Evolutionary conservation across 108 stramenopile genomes (phyloP).

Genomic region (Stephanodiscus triporus): DNA sequence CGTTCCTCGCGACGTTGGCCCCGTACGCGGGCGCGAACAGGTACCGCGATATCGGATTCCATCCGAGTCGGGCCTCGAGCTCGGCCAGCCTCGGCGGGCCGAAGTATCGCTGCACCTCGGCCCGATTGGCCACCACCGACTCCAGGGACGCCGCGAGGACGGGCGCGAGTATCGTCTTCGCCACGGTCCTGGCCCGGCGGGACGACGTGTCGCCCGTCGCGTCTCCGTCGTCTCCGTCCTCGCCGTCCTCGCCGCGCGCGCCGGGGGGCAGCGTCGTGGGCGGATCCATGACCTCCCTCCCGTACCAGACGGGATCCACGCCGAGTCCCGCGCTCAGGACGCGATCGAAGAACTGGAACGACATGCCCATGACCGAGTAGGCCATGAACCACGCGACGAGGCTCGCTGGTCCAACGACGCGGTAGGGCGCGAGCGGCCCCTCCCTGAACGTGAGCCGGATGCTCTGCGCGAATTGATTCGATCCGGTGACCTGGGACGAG

Average conservation of each 20-base stretch:
- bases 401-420: slow-evolving; percentile 67
- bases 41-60: slow-evolving; percentile 33
- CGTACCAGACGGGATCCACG: slow-evolving; percentile 64
- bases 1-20: slow-evolving; percentile 51
- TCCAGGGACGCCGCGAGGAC: slow-evolving; percentile 60
- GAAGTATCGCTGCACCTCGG: slow-evolving; percentile 79
- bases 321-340: slow-evolving; percentile 50
- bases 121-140: slow-evolving; percentile 68
- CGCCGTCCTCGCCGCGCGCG: background rate
- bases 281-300: slow-evolving; percentile 65
- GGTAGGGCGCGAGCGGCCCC: slow-evolving; percentile 64
- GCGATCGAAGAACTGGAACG: slow-evolving; percentile 73
- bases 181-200: slow-evolving; percentile 27
- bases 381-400: slow-evolving; percentile 81
- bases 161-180: slow-evolving; percentile 56
- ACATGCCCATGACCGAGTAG: slow-evolving; percentile 73
- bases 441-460: slow-evolving; percentile 59
- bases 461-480: slow-evolving; percentile 58
- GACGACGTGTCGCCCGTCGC: no score
- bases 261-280: slow-evolving; percentile 4
- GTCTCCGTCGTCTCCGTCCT: slow-evolving; percentile 2
- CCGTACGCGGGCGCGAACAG: slow-evolving; percentile 51
- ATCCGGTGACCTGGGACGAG: slow-evolving; percentile 67
- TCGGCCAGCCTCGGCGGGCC: slow-evolving; percentile 50
- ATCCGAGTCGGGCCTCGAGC: slow-evolving; percentile 48